Evolutionary conservation across 495 filamentous ascomycete species (phyloP).

Genomic region (Daldinia grandis): DNA sequence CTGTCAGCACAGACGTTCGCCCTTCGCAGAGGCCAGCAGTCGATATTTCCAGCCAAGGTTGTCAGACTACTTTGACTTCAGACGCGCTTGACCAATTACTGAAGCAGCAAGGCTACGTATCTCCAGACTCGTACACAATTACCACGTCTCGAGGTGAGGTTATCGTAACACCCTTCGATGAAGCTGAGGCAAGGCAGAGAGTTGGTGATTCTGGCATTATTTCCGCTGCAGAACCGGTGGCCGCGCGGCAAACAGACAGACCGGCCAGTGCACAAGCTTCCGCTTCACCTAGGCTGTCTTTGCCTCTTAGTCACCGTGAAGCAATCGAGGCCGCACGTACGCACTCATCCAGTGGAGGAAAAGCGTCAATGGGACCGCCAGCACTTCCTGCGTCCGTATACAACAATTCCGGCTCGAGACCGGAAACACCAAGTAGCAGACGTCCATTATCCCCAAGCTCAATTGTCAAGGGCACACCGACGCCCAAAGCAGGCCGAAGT

Average conservation of each 20-base stretch:
- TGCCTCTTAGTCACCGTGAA: constrained; percentile 84
- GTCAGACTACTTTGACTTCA: constrained; percentile 78
- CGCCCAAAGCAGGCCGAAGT: constrained; percentile 48
- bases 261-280: constrained; percentile 64
- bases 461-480: constrained; percentile 47
- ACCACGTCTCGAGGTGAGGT: constrained; percentile 39
- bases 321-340: constrained; percentile 80
- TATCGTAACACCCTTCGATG: constrained; percentile 25
- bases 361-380: constrained; percentile 83
- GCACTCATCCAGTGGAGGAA: constrained; percentile 55
- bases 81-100: constrained; percentile 75
- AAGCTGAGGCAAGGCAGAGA: constrained; percentile 48
- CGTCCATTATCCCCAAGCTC: constrained; percentile 52
- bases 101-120: constrained; percentile 43
- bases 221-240: constrained; percentile 38
- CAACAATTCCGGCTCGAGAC: constrained; percentile 62
- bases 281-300: constrained; percentile 63
- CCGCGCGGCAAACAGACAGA: constrained; percentile 69
- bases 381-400: constrained; percentile 82
- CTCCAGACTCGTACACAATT: constrained; percentile 21
- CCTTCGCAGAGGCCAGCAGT: constrained; percentile 47
- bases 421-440: constrained; percentile 71
- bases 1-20: constrained; percentile 48
- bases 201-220: constrained; percentile 32
- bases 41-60: constrained; percentile 68